Conservation (phyloP, 148 eudicot genomes). For the Agrostemma githago region DNA sequence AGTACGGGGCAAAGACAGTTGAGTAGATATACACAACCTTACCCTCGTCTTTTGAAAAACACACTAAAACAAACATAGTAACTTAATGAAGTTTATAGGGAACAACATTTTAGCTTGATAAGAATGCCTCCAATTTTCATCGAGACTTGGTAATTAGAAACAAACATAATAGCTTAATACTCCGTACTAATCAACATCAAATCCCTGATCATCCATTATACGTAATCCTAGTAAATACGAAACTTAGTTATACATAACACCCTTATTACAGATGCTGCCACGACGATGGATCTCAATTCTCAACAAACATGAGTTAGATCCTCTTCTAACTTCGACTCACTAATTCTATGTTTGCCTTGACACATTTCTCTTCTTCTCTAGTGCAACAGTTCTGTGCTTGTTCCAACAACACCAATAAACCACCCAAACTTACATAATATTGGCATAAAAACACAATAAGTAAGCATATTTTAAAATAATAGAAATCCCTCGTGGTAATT, state of each 20-base stretch:
- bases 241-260: background rate
- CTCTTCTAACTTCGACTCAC: background rate
- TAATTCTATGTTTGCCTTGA: slow-evolving; percentile 2
- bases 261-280: background rate
- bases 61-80: no score
- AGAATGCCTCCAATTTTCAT: background rate
- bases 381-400: background rate
- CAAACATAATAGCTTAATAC: background rate
- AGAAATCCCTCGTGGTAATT: background rate
- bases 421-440: slow-evolving; percentile 1
- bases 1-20: background rate
- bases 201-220: background rate
- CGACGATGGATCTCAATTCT: background rate
- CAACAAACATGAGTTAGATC: background rate
- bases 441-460: background rate
- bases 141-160: background rate
- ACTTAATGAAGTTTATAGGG: no score
- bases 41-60: background rate
- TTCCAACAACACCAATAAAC: slow-evolving; percentile 10
- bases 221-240: background rate
- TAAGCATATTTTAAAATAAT: background rate
- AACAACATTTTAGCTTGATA: background rate
- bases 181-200: background rate
- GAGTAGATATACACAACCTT: background rate
- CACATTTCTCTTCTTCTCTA: background rate